Evolutionary conservation across 805 yeast species (phyloP).

Genomic region (Candida vaughaniae): DNA sequence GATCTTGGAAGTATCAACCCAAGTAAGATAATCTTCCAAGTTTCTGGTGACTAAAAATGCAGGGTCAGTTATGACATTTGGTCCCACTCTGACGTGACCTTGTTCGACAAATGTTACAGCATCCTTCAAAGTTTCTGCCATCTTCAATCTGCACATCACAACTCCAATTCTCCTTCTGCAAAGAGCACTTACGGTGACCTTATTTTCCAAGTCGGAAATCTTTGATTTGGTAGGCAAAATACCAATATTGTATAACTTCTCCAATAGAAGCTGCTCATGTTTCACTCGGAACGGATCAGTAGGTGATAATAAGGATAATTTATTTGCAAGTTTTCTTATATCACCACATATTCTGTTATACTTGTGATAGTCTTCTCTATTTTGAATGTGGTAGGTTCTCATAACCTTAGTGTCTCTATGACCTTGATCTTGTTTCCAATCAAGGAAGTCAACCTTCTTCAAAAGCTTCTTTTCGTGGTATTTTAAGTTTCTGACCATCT

Average conservation of each 20-base stretch:
- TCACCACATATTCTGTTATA: constrained; percentile 93
- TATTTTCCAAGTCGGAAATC: constrained; percentile 88
- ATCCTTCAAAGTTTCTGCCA: constrained; percentile 87
- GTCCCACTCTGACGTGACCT: constrained; percentile 97
- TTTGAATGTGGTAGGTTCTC: constrained; percentile 90
- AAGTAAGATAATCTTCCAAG: constrained; percentile 94
- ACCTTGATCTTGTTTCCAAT: constrained; percentile 95
- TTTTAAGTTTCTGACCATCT: constrained; percentile 83
- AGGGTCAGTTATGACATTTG: constrained; percentile 92
- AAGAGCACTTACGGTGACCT: constrained; percentile 86
- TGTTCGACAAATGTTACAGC: constrained; percentile 93
- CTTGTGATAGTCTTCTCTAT: constrained; percentile 93
- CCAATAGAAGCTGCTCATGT: constrained; percentile 85
- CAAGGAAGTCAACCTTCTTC: constrained; percentile 93
- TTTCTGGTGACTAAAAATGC: constrained; percentile 90
- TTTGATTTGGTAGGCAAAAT: constrained; percentile 83
- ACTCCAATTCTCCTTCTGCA: constrained; percentile 93
- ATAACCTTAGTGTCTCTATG: constrained; percentile 97
- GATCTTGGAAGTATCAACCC: constrained; percentile 97
- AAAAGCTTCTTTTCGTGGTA: constrained; percentile 94
- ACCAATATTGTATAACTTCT: constrained; percentile 88
- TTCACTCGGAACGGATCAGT: constrained; percentile 82
- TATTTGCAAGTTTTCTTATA: constrained; percentile 81
- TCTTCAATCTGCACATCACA: constrained; percentile 88
- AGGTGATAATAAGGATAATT: constrained; percentile 80